phyloP scores from a whole-genome alignment of 73 alveolate genomes.

The Strombidium stylifer region DNA sequence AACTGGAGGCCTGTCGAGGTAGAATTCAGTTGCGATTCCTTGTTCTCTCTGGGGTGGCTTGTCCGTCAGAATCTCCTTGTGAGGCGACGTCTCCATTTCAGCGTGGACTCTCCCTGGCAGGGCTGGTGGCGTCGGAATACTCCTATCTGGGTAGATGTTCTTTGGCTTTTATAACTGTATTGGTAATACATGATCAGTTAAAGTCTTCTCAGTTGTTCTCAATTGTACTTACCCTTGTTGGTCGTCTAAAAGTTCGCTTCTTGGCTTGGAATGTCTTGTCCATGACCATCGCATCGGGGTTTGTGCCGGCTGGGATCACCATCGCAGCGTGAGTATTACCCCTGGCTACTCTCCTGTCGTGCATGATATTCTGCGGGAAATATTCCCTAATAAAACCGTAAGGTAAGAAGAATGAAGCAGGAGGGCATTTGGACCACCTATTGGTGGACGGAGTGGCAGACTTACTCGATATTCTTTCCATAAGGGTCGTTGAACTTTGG shows the following conservation, averaged over 20 bases:
- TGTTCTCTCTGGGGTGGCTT: slow-evolving; percentile 73
- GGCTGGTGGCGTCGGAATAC: slow-evolving; percentile 60
- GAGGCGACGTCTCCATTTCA: slow-evolving; percentile 62
- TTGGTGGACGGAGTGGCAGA: no score
- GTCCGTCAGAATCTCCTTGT: slow-evolving; percentile 52
- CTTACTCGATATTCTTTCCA: slow-evolving; percentile 27
- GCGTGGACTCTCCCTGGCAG: slow-evolving; percentile 61
- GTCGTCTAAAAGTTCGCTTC: slow-evolving; percentile 5
- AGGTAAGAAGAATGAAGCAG: background rate
- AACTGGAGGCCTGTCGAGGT: slow-evolving; percentile 89
- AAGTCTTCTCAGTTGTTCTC: background rate
- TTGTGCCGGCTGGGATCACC: slow-evolving; percentile 21
- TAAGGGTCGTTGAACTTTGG: slow-evolving; percentile 38
- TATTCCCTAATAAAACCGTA: no score
- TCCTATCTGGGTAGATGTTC: slow-evolving; percentile 41
- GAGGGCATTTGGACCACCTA: no score
- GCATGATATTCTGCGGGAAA: slow-evolving; percentile 18
- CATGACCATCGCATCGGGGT: slow-evolving; percentile 16
- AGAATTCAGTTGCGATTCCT: slow-evolving; percentile 90
- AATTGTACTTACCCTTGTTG: background rate
- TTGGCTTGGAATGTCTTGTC: no score
- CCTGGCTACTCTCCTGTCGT: slow-evolving; percentile 5
- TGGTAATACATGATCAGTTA: no score
- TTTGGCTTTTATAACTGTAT: slow-evolving; percentile 29
- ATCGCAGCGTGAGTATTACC: slow-evolving; percentile 23